These are phyloP conservation scores for Aspergillus affinis DNA, from an alignment of 495 filamentous ascomycete genomes.

Conservation along the genomic window DNA sequence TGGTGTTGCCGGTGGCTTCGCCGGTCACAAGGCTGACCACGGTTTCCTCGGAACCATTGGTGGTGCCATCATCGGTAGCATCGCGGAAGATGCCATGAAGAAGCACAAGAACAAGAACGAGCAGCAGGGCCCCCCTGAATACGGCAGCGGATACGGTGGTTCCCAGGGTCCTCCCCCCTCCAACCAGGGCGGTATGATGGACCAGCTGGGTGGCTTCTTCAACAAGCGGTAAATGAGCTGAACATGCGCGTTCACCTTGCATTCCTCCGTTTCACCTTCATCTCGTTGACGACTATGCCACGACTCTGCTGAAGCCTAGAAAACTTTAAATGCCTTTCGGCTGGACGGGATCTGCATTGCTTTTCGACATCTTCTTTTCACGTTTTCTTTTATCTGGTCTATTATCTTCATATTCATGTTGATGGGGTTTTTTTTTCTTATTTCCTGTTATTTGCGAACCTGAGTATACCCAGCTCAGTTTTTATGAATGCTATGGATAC, in stretches of 20 bases:
- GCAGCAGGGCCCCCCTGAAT: conserved; percentile 20
- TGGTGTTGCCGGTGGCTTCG: conserved; percentile 46
- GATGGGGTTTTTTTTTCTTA: conserved; percentile 15
- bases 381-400: neutral
- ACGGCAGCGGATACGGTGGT: conserved; percentile 24
- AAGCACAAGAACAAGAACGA: conserved; percentile 40
- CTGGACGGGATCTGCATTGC: conserved; percentile 15
- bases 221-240: conserved; percentile 33
- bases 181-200: conserved; percentile 34
- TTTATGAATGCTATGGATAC: neutral
- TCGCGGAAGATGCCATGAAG: conserved; percentile 47
- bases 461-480: conserved; percentile 6
- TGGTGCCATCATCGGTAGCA: conserved; percentile 48
- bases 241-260: neutral
- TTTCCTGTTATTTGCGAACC: conserved; percentile 6
- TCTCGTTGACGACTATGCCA: conserved; percentile 18
- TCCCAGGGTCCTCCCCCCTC: conserved; percentile 16
- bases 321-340: conserved; percentile 1
- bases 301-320: neutral
- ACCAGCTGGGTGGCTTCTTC: conserved; percentile 46
- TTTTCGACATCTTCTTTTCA: conserved; percentile 13
- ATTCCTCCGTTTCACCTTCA: conserved; percentile 5
- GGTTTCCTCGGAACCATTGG: conserved; percentile 51
- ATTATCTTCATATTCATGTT: neutral
- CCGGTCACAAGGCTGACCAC: conserved; percentile 52